A percentile compares a stretch with the other conserved stretches of the same genome.
phyloP scores from a whole-genome alignment of 2,329 filamentous ascomycete genomes.

The Escovopsis weberi region DNA sequence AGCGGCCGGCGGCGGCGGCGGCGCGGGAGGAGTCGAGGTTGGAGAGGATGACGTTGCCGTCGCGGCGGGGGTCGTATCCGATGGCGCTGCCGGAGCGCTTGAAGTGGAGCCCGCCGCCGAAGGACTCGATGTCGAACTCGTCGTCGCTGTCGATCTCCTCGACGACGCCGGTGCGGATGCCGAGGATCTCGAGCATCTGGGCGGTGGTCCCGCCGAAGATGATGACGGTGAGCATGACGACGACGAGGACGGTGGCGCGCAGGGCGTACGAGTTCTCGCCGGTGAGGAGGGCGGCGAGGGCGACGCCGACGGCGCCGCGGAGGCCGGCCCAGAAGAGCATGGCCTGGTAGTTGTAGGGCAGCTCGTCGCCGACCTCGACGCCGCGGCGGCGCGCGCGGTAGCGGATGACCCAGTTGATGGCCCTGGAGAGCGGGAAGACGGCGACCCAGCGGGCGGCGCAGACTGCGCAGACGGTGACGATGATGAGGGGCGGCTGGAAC shows the following conservation, averaged over 20 bases:
- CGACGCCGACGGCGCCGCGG: slow-evolving; percentile 88
- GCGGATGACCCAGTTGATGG: slow-evolving; percentile 85
- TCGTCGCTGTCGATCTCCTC: slow-evolving; percentile 97
- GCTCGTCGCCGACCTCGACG: slow-evolving; percentile 62
- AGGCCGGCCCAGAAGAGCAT: slow-evolving; percentile 99
- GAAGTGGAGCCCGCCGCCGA: slow-evolving; percentile 58
- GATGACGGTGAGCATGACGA: slow-evolving; percentile 94
- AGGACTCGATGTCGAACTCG: slow-evolving; percentile 88
- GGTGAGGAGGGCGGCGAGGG: slow-evolving; percentile 73
- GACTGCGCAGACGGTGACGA: slow-evolving; percentile 82
- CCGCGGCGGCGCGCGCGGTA: slow-evolving; percentile 70
- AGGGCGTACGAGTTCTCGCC: slow-evolving; percentile 72
- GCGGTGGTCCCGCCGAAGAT: slow-evolving; percentile 97
- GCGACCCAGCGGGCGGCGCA: slow-evolving; percentile 86
- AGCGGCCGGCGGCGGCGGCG: slow-evolving; percentile 17
- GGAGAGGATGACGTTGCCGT: slow-evolving; percentile 45
- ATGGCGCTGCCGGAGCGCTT: slow-evolving; percentile 66
- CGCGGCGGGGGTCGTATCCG: slow-evolving; percentile 58
- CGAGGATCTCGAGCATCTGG: slow-evolving; percentile 91
- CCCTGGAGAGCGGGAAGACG: slow-evolving; percentile 79
- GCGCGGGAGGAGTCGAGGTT: slow-evolving; percentile 23
- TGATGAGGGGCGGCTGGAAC: slow-evolving; percentile 90
- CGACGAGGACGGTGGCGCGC: slow-evolving; percentile 89
- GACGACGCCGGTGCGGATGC: slow-evolving; percentile 91
- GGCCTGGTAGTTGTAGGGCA: slow-evolving; percentile 92